A percentile compares a stretch with the other conserved stretches of the same genome.
These are phyloP conservation scores for Cladophialophora yegresii DNA, from an alignment of 2,329 filamentous ascomycete species.

Conservation along the genomic window DNA sequence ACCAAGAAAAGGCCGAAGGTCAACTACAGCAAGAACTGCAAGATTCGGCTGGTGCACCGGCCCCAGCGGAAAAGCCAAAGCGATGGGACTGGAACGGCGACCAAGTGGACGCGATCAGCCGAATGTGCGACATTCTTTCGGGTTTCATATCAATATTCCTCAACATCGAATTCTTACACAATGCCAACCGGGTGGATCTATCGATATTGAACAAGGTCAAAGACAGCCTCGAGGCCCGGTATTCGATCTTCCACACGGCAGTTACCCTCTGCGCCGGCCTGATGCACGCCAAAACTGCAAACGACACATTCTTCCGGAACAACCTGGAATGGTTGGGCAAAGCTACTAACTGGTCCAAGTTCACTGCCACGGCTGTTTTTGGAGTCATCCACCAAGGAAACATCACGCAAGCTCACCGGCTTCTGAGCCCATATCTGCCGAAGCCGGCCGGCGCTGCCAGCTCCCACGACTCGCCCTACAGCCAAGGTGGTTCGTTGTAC, in stretches of 20 bases:
- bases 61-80: slow-evolving; percentile 51
- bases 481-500: slow-evolving; percentile 92
- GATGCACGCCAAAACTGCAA: slow-evolving; percentile 98
- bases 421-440: slow-evolving; percentile 92
- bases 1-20: slow-evolving; percentile 52
- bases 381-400: slow-evolving; percentile 97
- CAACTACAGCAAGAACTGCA: slow-evolving; percentile 59
- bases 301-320: slow-evolving; percentile 97
- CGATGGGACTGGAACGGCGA: slow-evolving; percentile 47
- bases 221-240: slow-evolving; percentile 90
- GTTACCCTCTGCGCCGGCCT: slow-evolving; percentile 98
- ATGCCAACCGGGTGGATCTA: slow-evolving; percentile 90
- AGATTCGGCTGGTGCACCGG: slow-evolving; percentile 48
- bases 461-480: slow-evolving; percentile 83
- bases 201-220: slow-evolving; percentile 94
- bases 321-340: slow-evolving; percentile 98
- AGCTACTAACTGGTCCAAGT: slow-evolving; percentile 99
- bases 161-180: slow-evolving; percentile 93
- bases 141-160: slow-evolving; percentile 92
- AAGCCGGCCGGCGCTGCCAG: slow-evolving; percentile 65
- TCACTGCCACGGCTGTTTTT: slow-evolving; percentile 92
- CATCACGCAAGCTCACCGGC: slow-evolving; percentile 85
- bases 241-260: slow-evolving; percentile 97
- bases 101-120: slow-evolving; percentile 57
- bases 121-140: slow-evolving; percentile 67